phyloP scores from a whole-genome alignment of 176 grass and related monocot genomes.

The Puya raimondii region DNA sequence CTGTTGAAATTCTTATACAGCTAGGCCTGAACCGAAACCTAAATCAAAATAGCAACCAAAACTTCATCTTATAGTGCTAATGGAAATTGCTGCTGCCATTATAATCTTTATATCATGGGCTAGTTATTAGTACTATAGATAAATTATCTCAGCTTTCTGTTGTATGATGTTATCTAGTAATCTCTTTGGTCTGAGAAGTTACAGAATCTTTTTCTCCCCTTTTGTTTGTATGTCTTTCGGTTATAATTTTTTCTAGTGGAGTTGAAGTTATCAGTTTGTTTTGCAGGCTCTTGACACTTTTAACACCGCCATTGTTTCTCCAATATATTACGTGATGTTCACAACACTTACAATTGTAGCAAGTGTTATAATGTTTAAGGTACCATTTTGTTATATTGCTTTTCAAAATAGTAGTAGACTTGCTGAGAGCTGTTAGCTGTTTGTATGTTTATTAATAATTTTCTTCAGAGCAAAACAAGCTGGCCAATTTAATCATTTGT shows the following conservation, averaged over 20 bases:
- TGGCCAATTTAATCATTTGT: no score
- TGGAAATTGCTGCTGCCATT: no score
- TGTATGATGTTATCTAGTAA: no score
- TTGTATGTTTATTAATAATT: neutral
- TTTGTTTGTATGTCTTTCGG: neutral
- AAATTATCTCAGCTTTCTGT: no score
- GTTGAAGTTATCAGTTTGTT: conserved; percentile 5
- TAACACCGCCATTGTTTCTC: conserved; percentile 93
- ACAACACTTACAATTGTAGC: conserved; percentile 90
- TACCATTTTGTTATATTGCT: conserved; percentile 24
- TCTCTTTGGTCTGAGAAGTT: neutral
- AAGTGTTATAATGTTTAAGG: conserved; percentile 99
- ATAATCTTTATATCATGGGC: no score
- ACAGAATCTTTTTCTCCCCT: neutral
- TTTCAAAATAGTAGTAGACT: conserved; percentile 2
- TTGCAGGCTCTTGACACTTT: conserved; percentile 85
- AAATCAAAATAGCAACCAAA: no score
- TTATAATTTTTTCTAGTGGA: neutral
- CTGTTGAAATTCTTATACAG: no score
- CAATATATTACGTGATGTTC: conserved; percentile 99
- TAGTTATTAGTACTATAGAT: no score
- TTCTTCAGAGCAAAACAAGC: no score
- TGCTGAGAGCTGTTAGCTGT: conserved; percentile 2
- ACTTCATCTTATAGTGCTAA: no score
- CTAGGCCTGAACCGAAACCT: no score